A percentile compares a stretch with the other conserved stretches of the same genome.
Evolutionary conservation across 2,329 filamentous ascomycete genomes (phyloP).

Genomic region (Didymosphaeria variabile): DNA sequence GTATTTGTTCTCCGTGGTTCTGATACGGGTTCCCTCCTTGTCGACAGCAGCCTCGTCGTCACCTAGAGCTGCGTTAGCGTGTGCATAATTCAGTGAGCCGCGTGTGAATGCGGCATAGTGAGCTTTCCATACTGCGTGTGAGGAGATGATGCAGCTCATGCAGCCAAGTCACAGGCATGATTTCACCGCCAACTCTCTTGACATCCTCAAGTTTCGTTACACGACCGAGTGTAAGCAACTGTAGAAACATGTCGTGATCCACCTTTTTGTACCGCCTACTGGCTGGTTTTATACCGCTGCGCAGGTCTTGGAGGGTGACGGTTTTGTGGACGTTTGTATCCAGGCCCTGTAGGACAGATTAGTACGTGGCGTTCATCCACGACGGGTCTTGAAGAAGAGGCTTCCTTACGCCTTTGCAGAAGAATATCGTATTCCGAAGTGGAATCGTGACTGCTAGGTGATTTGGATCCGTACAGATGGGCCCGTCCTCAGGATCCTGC

Average conservation of each 20-base stretch:
- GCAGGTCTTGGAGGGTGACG: neutral
- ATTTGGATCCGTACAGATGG: too few species aligned
- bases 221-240: neutral
- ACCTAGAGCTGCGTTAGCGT: neutral
- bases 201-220: neutral
- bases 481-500: neutral
- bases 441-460: neutral
- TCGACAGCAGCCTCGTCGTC: neutral
- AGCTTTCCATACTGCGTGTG: neutral
- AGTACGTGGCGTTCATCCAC: too few species aligned
- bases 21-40: conserved; percentile 1
- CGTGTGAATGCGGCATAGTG: too few species aligned
- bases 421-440: neutral
- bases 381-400: too few species aligned
- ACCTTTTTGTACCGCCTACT: neutral
- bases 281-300: neutral
- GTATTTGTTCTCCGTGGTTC: neutral
- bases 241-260: neutral
- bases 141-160: conserved; percentile 8
- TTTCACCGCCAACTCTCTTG: neutral
- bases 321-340: neutral
- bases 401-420: neutral
- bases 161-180: conserved; percentile 3
- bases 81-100: neutral
- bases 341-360: neutral